Evolutionary conservation across 108 stramenopile species (phyloP).

Genomic region (Epithemia pelagica): DNA sequence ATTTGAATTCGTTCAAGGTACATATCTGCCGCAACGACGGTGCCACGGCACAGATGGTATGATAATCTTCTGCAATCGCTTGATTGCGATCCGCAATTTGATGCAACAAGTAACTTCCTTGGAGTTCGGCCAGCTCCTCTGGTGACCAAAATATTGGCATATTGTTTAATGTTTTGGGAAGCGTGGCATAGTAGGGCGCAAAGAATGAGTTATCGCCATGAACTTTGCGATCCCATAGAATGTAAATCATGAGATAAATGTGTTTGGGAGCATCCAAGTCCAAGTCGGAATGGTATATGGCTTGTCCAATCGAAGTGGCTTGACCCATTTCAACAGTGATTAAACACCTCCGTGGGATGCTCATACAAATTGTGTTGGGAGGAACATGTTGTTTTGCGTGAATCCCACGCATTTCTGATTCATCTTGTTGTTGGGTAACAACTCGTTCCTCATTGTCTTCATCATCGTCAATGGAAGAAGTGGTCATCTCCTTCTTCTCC

Average conservation of each 20-base stretch:
- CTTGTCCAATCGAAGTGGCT: conserved; percentile 80
- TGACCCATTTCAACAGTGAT: conserved; percentile 99
- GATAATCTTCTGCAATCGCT: conserved; percentile 92
- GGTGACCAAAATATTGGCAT: conserved; percentile 98
- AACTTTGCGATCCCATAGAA: conserved; percentile 87
- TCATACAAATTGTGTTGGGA: conserved; percentile 79
- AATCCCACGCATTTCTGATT: conserved; percentile 94
- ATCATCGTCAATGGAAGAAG: conserved; percentile 4
- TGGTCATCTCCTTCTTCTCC: conserved; percentile 51
- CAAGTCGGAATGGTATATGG: conserved; percentile 60
- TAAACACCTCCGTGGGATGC: conserved; percentile 84
- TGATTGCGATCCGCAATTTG: conserved; percentile 77
- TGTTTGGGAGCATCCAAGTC: conserved; percentile 98
- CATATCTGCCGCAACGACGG: conserved; percentile 68
- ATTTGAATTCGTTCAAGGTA: conserved; percentile 92
- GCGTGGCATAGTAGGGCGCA: conserved; percentile 94
- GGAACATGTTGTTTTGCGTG: conserved; percentile 80
- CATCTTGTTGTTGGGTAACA: conserved; percentile 41
- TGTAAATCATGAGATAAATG: conserved; percentile 95
- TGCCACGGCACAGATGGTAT: conserved; percentile 75
- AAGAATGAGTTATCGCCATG: conserved; percentile 86
- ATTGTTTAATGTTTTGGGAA: conserved; percentile 82
- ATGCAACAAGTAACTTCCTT: conserved; percentile 76
- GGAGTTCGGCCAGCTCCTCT: conserved; percentile 74
- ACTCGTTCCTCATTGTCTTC: conserved; percentile 8